A percentile compares a stretch with the other conserved stretches of the same genome.
Conservation (phyloP, 2,329 filamentous ascomycete genomes). For the Sclerotiophoma versabilis region DNA sequence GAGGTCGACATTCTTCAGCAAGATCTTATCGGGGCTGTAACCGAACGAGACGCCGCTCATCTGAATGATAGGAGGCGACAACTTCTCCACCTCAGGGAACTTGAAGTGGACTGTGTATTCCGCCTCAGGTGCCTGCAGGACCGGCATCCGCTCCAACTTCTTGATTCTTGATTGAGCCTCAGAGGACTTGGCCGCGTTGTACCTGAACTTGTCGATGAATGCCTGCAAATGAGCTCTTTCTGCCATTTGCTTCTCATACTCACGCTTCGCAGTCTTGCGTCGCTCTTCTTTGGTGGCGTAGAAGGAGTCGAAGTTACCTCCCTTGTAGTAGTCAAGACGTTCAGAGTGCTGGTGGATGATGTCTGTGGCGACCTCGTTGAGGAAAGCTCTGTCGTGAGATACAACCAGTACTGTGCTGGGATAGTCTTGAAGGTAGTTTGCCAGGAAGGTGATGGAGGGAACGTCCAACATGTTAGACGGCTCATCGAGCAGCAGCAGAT, state of each 20-base stretch:
- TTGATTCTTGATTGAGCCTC: slow-evolving; percentile 99
- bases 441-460: slow-evolving; percentile 97
- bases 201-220: slow-evolving; percentile 99
- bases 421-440: slow-evolving; percentile 92
- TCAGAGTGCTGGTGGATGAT: slow-evolving; percentile 99
- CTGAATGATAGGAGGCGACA: slow-evolving; percentile 96
- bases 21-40: slow-evolving; percentile 78
- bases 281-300: slow-evolving; percentile 97
- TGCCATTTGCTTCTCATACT: slow-evolving; percentile 98
- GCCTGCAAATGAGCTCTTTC: slow-evolving; percentile 90
- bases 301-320: slow-evolving; percentile 79
- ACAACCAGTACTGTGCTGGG: slow-evolving; percentile 95
- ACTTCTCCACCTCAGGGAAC: slow-evolving; percentile 96
- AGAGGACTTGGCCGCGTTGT: slow-evolving; percentile 98
- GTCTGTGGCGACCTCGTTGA: slow-evolving; percentile 98
- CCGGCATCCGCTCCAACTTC: slow-evolving; percentile 96
- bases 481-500: slow-evolving; percentile 95
- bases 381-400: slow-evolving; percentile 97
- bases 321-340: slow-evolving; percentile 96
- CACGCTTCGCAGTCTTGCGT: slow-evolving; percentile 92
- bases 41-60: slow-evolving; percentile 94
- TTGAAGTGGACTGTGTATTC: slow-evolving; percentile 97
- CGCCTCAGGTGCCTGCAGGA: slow-evolving; percentile 86
- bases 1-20: slow-evolving; percentile 87
- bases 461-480: slow-evolving; percentile 99